Base-by-base conservation (phyloP, 1,284 basidiomycete genomes). In the Phaffia rhodozyma region DNA sequence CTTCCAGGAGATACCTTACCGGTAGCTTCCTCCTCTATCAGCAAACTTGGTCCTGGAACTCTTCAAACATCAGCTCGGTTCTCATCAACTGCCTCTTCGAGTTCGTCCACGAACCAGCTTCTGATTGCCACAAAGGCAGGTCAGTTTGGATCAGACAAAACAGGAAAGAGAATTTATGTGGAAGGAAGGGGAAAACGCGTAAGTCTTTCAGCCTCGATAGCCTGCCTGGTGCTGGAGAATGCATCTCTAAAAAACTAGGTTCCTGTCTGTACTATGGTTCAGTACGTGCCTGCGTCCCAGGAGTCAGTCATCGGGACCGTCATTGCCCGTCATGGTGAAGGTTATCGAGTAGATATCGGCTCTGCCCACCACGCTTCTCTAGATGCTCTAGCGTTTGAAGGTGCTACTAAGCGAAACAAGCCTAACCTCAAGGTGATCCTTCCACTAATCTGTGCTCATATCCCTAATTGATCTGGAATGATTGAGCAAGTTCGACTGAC, bases 301-400 rank as follows among this genome's bases (percentile, higher is more conserved):
- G 78, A 79, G 63, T 72, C 77, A 13, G 78, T 80, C 1, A 71
- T 80, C 2, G 79, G 78, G 0, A 76, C 77, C n/a, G 75, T 80
- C 63, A 72, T 77, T 6, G 76, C 74, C 6, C 72, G 78, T 3
- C 76, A 78, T 62, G 76, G 77, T 0, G 79, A 79, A 65, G 78
- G 78, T 6, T 80, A 78, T 68, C 68, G 78, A 34, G 78, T 80
- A 34, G 79, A 80, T 67, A 73, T 80, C n/a, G 79, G 79, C 0
- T 71, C 73, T 4, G 71, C 77, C 3, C 76, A 78, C 60, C 74
- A 74, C 66, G 78, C 79, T 1, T 68, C 70, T 16, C 68, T 80
- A 13, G 78, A 79, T 66, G 78, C 73, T n/a, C 69, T 79, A n/a
- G 78, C 79, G 2, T 80, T 80, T 63, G 79, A 79, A 67, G 77